phyloP scores from a whole-genome alignment of 139 green algal genomes.

The Pseudopediastrum boryanum region DNA sequence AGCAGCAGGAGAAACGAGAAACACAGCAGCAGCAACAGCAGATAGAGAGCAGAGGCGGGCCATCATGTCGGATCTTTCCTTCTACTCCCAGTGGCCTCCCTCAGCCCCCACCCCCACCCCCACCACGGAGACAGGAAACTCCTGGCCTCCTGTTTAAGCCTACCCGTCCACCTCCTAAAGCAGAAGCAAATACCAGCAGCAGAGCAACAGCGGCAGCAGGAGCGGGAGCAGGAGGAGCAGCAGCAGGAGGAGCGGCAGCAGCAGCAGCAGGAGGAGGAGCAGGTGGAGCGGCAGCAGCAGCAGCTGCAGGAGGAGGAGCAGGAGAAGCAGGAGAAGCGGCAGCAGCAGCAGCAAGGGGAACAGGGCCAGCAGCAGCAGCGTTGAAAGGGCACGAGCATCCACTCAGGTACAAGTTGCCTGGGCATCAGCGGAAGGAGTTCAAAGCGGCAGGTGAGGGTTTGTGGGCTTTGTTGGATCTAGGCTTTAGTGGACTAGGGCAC shows the following conservation, averaged over 20 bases:
- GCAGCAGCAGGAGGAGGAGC: slow-evolving; percentile 4
- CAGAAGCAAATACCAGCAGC: no score
- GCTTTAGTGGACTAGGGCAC: not conserved
- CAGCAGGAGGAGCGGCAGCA: slow-evolving; percentile 19
- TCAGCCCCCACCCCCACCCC: no score
- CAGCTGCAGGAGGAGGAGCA: slow-evolving; percentile 20
- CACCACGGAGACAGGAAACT: no score
- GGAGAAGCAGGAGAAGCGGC: not conserved
- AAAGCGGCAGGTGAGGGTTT: no score
- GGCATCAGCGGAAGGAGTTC: no score
- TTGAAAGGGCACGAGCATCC: no score
- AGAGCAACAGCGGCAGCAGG: not conserved
- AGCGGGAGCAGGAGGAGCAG: not conserved
- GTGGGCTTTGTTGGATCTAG: not conserved
- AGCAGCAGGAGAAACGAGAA: slow-evolving; percentile 4
- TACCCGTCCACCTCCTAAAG: no score
- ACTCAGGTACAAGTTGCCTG: no score
- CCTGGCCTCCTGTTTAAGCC: no score
- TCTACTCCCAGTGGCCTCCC: no score
- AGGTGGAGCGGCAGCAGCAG: slow-evolving; percentile 24
- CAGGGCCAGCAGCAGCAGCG: not conserved
- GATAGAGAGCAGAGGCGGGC: no score
- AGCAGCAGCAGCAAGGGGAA: not conserved
- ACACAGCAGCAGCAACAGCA: slow-evolving; percentile 29
- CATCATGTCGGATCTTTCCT: no score